These are phyloP conservation scores for Leishmania mexicana DNA, from an alignment of 208 protist species.

Conservation along the genomic window DNA sequence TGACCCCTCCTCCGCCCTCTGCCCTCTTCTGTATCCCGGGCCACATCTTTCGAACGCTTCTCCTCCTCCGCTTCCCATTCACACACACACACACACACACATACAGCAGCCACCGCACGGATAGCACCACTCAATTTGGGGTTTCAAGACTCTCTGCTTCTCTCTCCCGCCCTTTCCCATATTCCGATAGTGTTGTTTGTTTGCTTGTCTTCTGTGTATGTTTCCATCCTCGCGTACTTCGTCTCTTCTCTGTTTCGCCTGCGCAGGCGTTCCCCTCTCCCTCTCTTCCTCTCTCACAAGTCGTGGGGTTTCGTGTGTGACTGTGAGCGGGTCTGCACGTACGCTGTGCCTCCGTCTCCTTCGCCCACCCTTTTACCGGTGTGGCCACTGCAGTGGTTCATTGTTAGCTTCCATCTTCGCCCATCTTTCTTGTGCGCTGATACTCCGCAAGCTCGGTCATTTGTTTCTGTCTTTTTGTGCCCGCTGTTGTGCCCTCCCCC, in stretches of 20 bases:
- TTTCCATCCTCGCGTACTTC: not conserved
- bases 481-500: not conserved
- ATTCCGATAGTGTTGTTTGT: not conserved
- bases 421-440: not conserved
- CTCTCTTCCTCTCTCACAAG: not conserved
- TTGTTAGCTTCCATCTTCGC: not conserved
- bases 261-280: not conserved
- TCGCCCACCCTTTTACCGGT: not conserved
- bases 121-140: not conserved
- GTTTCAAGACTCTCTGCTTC: not conserved
- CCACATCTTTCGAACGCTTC: not conserved
- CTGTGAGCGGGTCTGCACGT: not conserved
- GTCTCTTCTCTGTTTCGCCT: constrained; percentile 1
- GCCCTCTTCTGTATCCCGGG: not conserved
- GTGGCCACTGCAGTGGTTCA: not conserved
- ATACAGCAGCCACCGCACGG: not conserved
- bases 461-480: not conserved
- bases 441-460: not conserved
- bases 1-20: too few species aligned
- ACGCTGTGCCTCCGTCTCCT: not conserved
- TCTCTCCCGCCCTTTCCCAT: not conserved
- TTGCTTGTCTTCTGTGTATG: not conserved
- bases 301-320: not conserved
- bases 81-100: not conserved
- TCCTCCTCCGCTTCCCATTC: not conserved